These are phyloP conservation scores for Mycena chlorophos DNA, from an alignment of 768 basidiomycete genomes.

Conservation along the genomic window DNA sequence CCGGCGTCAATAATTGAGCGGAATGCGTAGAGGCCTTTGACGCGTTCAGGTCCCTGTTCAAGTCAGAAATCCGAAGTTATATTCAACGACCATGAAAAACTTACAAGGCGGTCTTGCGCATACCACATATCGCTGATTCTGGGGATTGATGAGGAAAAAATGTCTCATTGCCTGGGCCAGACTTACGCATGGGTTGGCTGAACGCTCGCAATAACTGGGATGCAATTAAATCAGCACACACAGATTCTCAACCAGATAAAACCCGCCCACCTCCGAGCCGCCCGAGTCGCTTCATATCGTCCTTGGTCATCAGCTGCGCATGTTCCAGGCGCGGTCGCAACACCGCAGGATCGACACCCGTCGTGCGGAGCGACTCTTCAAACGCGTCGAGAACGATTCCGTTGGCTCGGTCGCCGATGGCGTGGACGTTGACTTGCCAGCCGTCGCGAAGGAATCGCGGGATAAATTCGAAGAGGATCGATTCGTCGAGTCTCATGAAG, in stretches of 20 bases:
- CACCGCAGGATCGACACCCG: slow-evolving; percentile 43
- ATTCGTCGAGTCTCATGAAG: slow-evolving; percentile 52
- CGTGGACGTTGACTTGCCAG: slow-evolving; percentile 82
- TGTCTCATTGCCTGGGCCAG: background rate
- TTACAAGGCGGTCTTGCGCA: slow-evolving; percentile 76
- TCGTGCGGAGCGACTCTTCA: slow-evolving; percentile 54
- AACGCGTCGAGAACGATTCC: slow-evolving; percentile 86
- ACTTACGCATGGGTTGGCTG: slow-evolving; percentile 90
- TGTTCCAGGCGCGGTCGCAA: slow-evolving; percentile 87
- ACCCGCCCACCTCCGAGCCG: slow-evolving; percentile 62
- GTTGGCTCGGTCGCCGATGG: slow-evolving; percentile 88
- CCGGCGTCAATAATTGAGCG: slow-evolving; percentile 70
- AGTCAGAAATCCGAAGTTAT: slow-evolving; percentile 1
- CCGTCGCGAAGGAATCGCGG: slow-evolving; percentile 53
- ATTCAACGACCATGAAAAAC: slow-evolving; percentile 13
- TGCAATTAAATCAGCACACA: background rate
- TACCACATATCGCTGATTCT: slow-evolving; percentile 92
- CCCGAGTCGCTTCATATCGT: slow-evolving; percentile 70
- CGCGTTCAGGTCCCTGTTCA: slow-evolving; percentile 80
- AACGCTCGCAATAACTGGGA: slow-evolving; percentile 83
- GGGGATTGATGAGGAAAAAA: slow-evolving; percentile 5
- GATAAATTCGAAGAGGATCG: slow-evolving; percentile 48
- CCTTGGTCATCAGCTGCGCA: slow-evolving; percentile 78
- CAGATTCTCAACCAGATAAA: background rate
- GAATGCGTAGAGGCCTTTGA: slow-evolving; percentile 90